These are phyloP conservation scores for Tetradesmus lagerheimii DNA, from an alignment of 139 green algal species.

Conservation along the genomic window DNA sequence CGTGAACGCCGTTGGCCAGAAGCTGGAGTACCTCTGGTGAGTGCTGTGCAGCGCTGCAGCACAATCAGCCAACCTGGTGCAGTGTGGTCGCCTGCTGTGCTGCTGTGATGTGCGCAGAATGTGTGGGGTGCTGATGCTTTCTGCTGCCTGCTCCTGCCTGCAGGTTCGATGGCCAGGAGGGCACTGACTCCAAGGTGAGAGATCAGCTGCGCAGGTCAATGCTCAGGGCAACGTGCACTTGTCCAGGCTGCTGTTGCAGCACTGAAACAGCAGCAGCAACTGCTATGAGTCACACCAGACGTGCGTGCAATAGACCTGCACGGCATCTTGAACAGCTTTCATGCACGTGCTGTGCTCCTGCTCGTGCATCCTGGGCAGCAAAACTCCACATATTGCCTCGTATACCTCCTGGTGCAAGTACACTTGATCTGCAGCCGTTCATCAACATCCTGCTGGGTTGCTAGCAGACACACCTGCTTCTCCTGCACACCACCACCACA, in stretches of 20 bases:
- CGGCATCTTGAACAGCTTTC: neutral
- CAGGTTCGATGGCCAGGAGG: conserved; percentile 82
- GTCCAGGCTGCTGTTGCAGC: neutral
- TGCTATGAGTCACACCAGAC: neutral
- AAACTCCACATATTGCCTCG: neutral
- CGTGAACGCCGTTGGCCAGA: conserved; percentile 67
- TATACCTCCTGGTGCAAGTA: neutral
- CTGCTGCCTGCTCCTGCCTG: neutral
- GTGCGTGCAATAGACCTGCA: neutral
- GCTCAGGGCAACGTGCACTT: neutral
- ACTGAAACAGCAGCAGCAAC: neutral
- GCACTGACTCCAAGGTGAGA: conserved; percentile 57
- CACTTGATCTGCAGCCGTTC: too few relatives aligned
- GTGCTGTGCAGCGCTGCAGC: neutral
- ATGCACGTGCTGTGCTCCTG: neutral
- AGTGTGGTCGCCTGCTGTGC: too few relatives aligned
- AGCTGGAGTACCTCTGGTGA: conserved; percentile 82
- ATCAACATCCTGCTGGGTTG: too few relatives aligned
- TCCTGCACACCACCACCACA: too few relatives aligned
- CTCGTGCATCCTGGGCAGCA: neutral
- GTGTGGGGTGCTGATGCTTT: neutral
- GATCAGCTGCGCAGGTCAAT: neutral
- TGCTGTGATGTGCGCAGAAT: too few relatives aligned
- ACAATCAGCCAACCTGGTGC: too few relatives aligned
- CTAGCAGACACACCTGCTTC: too few relatives aligned